Percentiles rank a stretch among this genome's conserved stretches.
Conservation (phyloP, 78 protist species). For the Monocercomonoides exilis region DNA sequence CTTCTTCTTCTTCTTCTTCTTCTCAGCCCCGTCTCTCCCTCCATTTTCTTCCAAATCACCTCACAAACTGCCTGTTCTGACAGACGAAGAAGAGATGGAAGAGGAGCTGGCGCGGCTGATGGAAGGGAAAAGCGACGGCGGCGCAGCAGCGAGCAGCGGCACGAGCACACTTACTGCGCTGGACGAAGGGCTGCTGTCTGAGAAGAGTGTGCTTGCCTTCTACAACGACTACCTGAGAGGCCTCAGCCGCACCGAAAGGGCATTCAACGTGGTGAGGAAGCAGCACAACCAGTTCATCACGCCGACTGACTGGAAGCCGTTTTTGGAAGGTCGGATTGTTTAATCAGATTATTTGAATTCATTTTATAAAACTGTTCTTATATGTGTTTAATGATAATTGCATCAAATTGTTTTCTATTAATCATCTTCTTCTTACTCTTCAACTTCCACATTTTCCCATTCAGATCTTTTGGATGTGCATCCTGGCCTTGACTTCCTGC, state of each 20-base stretch:
- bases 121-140: too few species aligned
- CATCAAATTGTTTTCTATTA: background rate
- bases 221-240: background rate
- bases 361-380: background rate
- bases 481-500: constrained; percentile 72
- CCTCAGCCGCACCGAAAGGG: background rate
- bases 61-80: too few species aligned
- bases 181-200: too few species aligned
- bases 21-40: too few species aligned
- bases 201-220: too few species aligned
- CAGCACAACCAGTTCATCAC: background rate
- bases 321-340: background rate
- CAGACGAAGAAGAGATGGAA: too few species aligned
- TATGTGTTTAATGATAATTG: background rate
- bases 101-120: too few species aligned
- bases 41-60: too few species aligned
- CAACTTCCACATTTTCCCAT: background rate
- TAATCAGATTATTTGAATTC: too few species aligned
- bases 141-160: too few species aligned
- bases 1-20: too few species aligned
- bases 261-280: background rate
- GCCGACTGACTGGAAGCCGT: background rate
- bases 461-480: constrained; percentile 33
- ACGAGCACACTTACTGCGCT: too few species aligned
- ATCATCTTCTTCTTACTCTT: background rate